Evolutionary conservation across 179 eudicot species (phyloP).

Genomic region (Patellifolia procumbens): DNA sequence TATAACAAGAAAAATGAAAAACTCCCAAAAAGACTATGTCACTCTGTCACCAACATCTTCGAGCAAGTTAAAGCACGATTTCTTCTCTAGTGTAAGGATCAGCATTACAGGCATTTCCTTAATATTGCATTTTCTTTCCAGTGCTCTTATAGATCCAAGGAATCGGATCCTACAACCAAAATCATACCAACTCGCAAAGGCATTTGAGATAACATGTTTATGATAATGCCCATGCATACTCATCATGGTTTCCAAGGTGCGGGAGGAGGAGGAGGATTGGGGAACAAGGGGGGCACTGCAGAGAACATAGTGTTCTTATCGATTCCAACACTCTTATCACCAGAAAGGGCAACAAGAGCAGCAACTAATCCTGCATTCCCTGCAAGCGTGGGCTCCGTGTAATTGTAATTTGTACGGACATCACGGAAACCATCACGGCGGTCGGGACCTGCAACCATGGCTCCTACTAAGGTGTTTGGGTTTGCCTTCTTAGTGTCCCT

Average conservation of each 20-base stretch:
- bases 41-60: constrained; percentile 19
- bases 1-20: constrained; percentile 22
- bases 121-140: not conserved
- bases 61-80: constrained; percentile 19
- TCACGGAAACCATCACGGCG: constrained; percentile 83
- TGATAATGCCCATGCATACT: not conserved
- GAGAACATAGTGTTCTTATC: constrained; percentile 97
- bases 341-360: constrained; percentile 85
- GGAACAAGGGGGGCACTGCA: constrained; percentile 92
- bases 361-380: constrained; percentile 93
- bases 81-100: constrained; percentile 17
- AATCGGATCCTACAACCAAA: constrained; percentile 15
- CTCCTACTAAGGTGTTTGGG: constrained; percentile 77
- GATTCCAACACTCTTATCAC: constrained; percentile 49
- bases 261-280: constrained; percentile 91
- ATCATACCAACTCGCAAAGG: constrained; percentile 13
- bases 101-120: constrained; percentile 7
- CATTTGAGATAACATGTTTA: not conserved
- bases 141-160: constrained; percentile 6
- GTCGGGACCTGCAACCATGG: constrained; percentile 97
- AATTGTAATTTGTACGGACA: constrained; percentile 78
- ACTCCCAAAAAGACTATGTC: constrained; percentile 24
- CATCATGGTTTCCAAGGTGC: constrained; percentile 89
- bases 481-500: constrained; percentile 74
- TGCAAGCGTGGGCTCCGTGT: constrained; percentile 90